Conservation (phyloP, 2,329 filamentous ascomycete genomes). For the Fusarium sp. region DNA sequence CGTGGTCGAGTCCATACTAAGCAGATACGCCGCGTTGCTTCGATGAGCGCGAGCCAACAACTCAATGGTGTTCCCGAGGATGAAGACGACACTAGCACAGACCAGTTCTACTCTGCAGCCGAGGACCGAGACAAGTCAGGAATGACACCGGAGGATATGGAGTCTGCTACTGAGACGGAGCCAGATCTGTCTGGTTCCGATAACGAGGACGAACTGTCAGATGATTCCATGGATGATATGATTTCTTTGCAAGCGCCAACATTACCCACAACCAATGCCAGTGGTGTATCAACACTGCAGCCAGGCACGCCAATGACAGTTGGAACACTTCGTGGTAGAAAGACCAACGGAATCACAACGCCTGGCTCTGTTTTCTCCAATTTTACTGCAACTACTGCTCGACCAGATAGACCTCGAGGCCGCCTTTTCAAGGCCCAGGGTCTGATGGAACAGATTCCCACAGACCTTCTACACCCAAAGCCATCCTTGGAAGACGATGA, state of each 20-base stretch:
- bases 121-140: slow-evolving; percentile 79
- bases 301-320: slow-evolving; percentile 84
- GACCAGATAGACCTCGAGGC: slow-evolving; percentile 77
- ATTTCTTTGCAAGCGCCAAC: slow-evolving; percentile 88
- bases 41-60: slow-evolving; percentile 56
- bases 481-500: slow-evolving; percentile 84
- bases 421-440: slow-evolving; percentile 89
- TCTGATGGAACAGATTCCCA: slow-evolving; percentile 77
- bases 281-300: slow-evolving; percentile 82
- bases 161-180: slow-evolving; percentile 71
- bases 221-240: slow-evolving; percentile 93
- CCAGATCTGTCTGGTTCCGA: slow-evolving; percentile 73
- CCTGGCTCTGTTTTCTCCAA: slow-evolving; percentile 91
- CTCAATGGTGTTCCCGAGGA: slow-evolving; percentile 72
- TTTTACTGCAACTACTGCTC: slow-evolving; percentile 86
- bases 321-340: slow-evolving; percentile 69
- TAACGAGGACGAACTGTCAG: slow-evolving; percentile 82
- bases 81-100: slow-evolving; percentile 86
- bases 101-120: slow-evolving; percentile 92
- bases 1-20: slow-evolving; percentile 70
- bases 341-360: slow-evolving; percentile 79
- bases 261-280: slow-evolving; percentile 81
- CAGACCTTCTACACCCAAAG: slow-evolving; percentile 86
- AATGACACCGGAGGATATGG: slow-evolving; percentile 69
- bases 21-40: slow-evolving; percentile 62